Evolutionary conservation across 2,329 filamentous ascomycete genomes (phyloP).

Genomic region (Aspergillus phoenicis): DNA sequence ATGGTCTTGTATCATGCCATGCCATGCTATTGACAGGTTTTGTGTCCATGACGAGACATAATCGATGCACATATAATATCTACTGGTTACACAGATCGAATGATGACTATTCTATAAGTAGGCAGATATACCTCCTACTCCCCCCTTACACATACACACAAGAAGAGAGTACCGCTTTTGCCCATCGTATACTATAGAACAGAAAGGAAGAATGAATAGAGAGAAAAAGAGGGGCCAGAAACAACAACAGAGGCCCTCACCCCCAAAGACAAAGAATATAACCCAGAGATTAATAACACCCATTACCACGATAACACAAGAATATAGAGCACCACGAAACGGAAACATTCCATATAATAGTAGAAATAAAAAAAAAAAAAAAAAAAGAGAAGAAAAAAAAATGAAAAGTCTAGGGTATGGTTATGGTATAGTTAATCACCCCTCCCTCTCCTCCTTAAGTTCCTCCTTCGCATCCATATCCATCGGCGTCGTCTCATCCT

Average conservation of each 20-base stretch:
- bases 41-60: too few relatives aligned
- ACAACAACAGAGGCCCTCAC: background rate
- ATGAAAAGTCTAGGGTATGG: background rate
- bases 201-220: slow-evolving; percentile 7
- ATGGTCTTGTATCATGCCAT: too few relatives aligned
- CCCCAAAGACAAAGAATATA: too few relatives aligned
- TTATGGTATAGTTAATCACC: slow-evolving; percentile 6
- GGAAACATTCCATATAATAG: background rate
- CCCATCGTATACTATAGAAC: slow-evolving; percentile 1
- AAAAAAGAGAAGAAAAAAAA: too few relatives aligned
- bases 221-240: background rate
- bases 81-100: too few relatives aligned
- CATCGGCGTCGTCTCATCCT: slow-evolving; percentile 37
- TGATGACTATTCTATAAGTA: too few relatives aligned
- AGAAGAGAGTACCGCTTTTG: too few relatives aligned
- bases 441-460: slow-evolving; percentile 34
- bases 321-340: background rate
- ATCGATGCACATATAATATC: too few relatives aligned
- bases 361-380: slow-evolving; percentile 9
- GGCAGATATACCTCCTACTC: too few relatives aligned
- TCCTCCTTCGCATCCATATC: slow-evolving; percentile 35
- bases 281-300: background rate
- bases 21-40: too few relatives aligned
- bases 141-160: too few relatives aligned
- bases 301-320: background rate